Base-by-base conservation (phyloP, 2,329 filamentous ascomycete species). In the Cladosporium sp. region DNA sequence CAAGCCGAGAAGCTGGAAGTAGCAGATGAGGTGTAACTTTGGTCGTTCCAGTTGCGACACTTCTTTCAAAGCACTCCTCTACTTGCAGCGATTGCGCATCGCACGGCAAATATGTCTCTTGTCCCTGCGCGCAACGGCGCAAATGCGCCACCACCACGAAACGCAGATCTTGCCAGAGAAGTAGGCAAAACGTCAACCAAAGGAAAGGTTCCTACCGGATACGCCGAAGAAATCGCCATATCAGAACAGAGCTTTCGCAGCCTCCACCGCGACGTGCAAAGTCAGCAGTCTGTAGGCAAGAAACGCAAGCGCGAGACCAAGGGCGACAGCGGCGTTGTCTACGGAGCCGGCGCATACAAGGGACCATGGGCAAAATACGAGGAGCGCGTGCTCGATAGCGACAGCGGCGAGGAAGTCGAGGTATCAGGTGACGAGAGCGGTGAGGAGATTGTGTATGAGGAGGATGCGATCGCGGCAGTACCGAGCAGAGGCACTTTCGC, bases 311-410 rank as follows among this genome's bases (percentile, higher is more conserved):
- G 93, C 53, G 90, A 97, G 68, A 82, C 75, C 58, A 96, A 93
- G 64, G 93, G 93, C 41, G 84, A 92, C 65, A 82, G 89, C 36
- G 82, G 84, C 15, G 78, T 96, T 33, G 85, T 91, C 0, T 91
- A 95, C 61, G 93, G 93, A 0, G 83, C 89, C 7, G 85, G 85
- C 48, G 85, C 90, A 39, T 98, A 98, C 68, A 79, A 95, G 32
- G 94, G 94, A 0, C 94, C 93, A 0, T 98, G 94, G 94, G 94
- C 93, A 7, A 84, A 79, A 65, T 95, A 94, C 64, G 77, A 83
- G 55, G 75, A 83, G 43, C 83, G 91, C 56, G 85, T 86, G 60
- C 85, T 90, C 57, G 74, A 81, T 27, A 80, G 79, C 49, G 79
- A 86, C 52, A 83, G 88, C n/a, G 72, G 73, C 11, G 86, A 82